Base-by-base conservation (phyloP, 2,329 filamentous ascomycete genomes). In the Pleoardoris graminearum region DNA sequence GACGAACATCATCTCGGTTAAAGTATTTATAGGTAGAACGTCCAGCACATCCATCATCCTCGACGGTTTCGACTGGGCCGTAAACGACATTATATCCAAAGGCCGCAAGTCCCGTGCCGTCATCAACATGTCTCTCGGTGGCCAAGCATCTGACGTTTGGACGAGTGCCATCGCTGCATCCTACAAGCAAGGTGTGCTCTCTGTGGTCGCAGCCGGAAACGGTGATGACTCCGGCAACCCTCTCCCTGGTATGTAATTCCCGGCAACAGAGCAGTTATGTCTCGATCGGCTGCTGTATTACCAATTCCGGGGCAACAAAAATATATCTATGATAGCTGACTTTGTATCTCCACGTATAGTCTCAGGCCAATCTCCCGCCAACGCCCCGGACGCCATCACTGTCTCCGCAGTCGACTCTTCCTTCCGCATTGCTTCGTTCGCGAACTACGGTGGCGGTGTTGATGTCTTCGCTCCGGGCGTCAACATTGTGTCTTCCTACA, bases 401-500 rank as follows among this genome's bases (percentile, higher is more conserved):
- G 73, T 76, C 33, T 73, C 70, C 54, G 74, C 74, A 1, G 75
- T 67, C 6, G 72, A 76, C 54, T 69, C 58, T 58, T 62, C 59
- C 19, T 70, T 76, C 59, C 37, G 39, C 1, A 61, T 68, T 17
- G 72, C 75, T 8, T 62, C 59, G 16, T 77, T 75, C 65, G 69
- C 66, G 49, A 77, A 77, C 66, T 76, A 62, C 49, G 75, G 75
- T 33, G 43, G 65, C 21, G 48, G 63, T 12, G 69, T 77, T 37
- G 71, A 75, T 46, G 61, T 75, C 27, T 73, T 74, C 48, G 74
- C 70, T 8, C 74, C 75, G 32, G 75, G 75, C 51, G 73, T 74
- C 16, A 63, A 67, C 19, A 70, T 77, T 30, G 72, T 77, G 0
- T 82, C 78, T 59, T 78, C 83, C 43, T 85, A 63, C 41, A 66